Conservation (phyloP, 768 basidiomycete species). For the Leccinellum albellum region DNA sequence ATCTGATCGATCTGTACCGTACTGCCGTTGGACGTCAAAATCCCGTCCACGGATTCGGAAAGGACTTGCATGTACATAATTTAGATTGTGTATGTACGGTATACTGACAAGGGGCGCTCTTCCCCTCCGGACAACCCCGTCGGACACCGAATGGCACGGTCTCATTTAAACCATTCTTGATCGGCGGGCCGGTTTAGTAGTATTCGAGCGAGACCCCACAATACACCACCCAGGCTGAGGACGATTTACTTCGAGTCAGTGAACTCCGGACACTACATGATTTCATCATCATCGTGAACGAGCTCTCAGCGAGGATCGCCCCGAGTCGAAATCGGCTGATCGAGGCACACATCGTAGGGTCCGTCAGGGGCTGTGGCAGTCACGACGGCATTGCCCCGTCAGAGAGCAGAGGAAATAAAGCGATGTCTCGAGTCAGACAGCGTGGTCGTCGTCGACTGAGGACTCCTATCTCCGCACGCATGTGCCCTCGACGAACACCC, state of each 20-base stretch:
- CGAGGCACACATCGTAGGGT: not conserved
- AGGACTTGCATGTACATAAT: not conserved
- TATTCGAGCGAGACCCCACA: too few relatives aligned
- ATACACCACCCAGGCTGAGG: too few relatives aligned
- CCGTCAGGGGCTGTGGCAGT: not conserved
- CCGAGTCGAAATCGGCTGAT: too few relatives aligned
- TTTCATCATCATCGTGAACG: too few relatives aligned
- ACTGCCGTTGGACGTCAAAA: not conserved
- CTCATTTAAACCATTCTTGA: not conserved
- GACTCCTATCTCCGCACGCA: not conserved
- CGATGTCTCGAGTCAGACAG: not conserved
- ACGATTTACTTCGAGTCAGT: too few relatives aligned
- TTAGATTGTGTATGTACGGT: not conserved
- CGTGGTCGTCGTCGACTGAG: not conserved
- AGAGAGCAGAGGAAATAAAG: not conserved
- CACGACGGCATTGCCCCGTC: not conserved
- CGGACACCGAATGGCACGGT: not conserved
- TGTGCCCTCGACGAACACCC: not conserved
- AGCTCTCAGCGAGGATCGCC: too few relatives aligned
- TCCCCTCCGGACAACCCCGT: not conserved
- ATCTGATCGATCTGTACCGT: not conserved
- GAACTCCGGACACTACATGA: too few relatives aligned
- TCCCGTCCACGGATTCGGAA: not conserved
- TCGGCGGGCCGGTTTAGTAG: not conserved
- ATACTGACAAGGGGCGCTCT: not conserved